These are phyloP conservation scores for Lenwebbia sp. DNA, from an alignment of 345 rosid genomes.

Conservation along the genomic window DNA sequence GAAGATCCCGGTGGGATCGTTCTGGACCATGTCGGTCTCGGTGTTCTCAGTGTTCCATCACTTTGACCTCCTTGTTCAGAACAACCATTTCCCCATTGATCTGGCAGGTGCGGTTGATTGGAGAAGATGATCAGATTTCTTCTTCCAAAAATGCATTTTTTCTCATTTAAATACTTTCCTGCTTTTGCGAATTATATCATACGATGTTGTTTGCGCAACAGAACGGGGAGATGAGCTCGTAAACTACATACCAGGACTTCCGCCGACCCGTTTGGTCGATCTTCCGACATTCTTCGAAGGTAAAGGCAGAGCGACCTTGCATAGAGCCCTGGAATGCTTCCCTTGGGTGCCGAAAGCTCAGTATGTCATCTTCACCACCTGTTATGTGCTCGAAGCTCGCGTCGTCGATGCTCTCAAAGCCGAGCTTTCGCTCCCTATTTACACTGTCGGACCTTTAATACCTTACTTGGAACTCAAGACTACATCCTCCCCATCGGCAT, in stretches of 20 bases:
- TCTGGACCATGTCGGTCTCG: neutral
- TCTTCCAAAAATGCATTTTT: neutral
- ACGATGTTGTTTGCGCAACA: neutral
- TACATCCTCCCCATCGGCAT: neutral
- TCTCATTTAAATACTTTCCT: neutral
- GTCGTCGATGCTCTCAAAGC: neutral
- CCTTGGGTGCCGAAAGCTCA: neutral
- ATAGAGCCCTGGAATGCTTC: neutral
- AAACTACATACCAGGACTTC: conserved; percentile 21
- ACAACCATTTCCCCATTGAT: neutral
- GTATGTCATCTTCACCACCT: neutral
- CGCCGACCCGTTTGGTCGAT: conserved; percentile 15
- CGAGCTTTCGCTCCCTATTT: conserved; percentile 3
- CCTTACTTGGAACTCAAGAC: conserved; percentile 15
- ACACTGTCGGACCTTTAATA: conserved; percentile 33
- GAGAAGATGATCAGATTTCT: neutral
- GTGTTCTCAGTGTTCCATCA: conserved; percentile 7
- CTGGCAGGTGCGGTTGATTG: neutral
- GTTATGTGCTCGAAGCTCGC: neutral
- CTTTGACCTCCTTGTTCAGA: neutral
- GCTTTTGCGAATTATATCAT: neutral
- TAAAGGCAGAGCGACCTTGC: neutral
- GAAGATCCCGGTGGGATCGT: neutral
- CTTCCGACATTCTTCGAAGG: conserved; percentile 2
- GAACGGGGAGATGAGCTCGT: conserved; percentile 13